Evolutionary conservation across 345 rosid genomes (phyloP).

Genomic region (Camelina neglecta): DNA sequence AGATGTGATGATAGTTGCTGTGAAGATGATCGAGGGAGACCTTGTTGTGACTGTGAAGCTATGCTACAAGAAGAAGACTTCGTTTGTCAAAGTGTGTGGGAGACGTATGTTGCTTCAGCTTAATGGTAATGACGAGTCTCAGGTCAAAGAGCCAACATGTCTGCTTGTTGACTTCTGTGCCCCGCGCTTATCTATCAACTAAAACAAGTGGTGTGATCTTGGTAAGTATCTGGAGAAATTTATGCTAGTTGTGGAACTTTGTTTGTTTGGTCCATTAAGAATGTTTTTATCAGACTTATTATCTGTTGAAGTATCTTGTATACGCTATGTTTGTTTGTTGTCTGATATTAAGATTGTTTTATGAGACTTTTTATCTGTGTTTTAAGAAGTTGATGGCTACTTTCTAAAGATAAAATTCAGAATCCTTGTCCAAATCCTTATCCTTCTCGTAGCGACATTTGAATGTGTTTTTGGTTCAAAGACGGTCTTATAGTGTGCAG

Average conservation of each 20-base stretch:
- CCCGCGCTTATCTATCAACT: conserved; percentile 7
- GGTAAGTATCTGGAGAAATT: conserved; percentile 19
- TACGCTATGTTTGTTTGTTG: not conserved
- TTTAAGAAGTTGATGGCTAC: not conserved
- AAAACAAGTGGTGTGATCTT: not conserved
- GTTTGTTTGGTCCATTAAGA: not conserved
- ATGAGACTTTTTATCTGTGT: not conserved
- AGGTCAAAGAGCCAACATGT: conserved; percentile 22
- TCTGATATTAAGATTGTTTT: not conserved
- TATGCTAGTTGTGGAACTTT: not conserved
- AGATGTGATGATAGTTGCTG: conserved; percentile 5
- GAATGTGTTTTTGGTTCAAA: not conserved
- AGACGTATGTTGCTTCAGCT: not conserved
- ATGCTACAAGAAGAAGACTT: conserved; percentile 4
- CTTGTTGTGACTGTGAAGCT: not conserved
- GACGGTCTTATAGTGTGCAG: not conserved
- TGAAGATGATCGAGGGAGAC: not conserved
- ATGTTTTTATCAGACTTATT: not conserved
- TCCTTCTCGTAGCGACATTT: not conserved
- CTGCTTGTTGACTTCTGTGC: conserved; percentile 26
- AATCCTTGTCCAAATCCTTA: not conserved
- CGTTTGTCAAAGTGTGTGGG: not conserved
- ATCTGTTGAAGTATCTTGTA: not conserved
- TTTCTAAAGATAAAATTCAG: not conserved
- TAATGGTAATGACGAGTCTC: not conserved